Percentiles rank a stretch among this genome's conserved stretches.
These are phyloP conservation scores for Pseudozyma sp. DNA, from an alignment of 1,284 basidiomycete species.

Conservation along the genomic window DNA sequence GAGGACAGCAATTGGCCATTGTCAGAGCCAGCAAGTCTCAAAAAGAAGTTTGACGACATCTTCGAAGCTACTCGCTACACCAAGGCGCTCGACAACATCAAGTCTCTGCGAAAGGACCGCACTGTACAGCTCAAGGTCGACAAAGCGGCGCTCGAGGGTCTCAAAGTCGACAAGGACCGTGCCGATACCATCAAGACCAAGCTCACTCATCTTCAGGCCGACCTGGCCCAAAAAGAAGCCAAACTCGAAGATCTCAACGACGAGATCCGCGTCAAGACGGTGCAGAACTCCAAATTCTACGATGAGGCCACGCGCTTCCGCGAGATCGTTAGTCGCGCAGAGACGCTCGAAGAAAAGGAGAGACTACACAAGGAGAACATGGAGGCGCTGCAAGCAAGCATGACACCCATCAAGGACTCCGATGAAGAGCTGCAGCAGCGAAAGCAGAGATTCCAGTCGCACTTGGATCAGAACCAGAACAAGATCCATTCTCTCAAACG, in stretches of 20 bases:
- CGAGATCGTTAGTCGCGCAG: slow-evolving; percentile 81
- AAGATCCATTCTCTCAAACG: slow-evolving; percentile 72
- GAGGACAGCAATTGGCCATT: slow-evolving; percentile 99
- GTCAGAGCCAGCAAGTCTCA: slow-evolving; percentile 86
- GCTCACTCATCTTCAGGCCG: slow-evolving; percentile 46
- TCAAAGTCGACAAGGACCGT: slow-evolving; percentile 85
- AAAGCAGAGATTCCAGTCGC: slow-evolving; percentile 78
- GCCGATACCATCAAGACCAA: slow-evolving; percentile 74
- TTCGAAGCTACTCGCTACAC: slow-evolving; percentile 91
- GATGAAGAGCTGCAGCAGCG: slow-evolving; percentile 81
- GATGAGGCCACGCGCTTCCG: slow-evolving; percentile 86
- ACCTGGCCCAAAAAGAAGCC: slow-evolving; percentile 54
- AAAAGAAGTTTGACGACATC: slow-evolving; percentile 99
- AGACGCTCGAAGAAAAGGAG: slow-evolving; percentile 78
- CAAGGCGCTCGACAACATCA: slow-evolving; percentile 95
- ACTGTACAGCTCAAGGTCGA: slow-evolving; percentile 91
- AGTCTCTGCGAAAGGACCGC: slow-evolving; percentile 80
- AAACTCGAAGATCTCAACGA: slow-evolving; percentile 58
- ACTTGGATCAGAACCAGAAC: slow-evolving; percentile 74
- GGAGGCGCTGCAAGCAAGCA: slow-evolving; percentile 73
- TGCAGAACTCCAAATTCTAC: slow-evolving; percentile 83
- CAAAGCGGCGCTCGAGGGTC: slow-evolving; percentile 83
- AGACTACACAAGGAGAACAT: slow-evolving; percentile 76
- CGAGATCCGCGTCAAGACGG: slow-evolving; percentile 72
- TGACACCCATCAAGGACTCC: slow-evolving; percentile 79